Evolutionary conservation across 768 basidiomycete species (phyloP), one percentile per base, ranked within the genome.

Genomic region (Vishniacozyma victoriae): DNA sequence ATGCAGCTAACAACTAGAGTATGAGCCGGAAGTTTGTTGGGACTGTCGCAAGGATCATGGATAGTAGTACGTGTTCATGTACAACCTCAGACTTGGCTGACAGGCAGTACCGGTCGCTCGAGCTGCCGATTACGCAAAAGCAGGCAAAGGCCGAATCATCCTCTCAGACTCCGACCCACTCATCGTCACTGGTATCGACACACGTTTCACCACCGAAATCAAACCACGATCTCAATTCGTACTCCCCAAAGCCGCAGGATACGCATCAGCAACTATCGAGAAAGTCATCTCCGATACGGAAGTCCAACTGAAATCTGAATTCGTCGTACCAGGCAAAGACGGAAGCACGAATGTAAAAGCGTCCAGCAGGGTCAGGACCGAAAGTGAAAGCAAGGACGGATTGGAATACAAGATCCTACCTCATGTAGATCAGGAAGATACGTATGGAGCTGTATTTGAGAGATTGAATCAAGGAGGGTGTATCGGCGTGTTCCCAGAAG

Each of bases 401-500:
- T 54, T 93, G 39, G 76, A 82, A 14, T 96, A 82, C 78, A 90
- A 91, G 73, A 77, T 76, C 31, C 72, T 97, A 48, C 90, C 92
- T 1, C 84, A 84, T 67, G 82, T 99, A 53, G 87, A 99, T 74
- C 95, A 97, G 68, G 81, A 86, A 54, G 82, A 87, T 44, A 96
- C 95, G 84, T 99, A 97, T 72, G 81, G 84, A 15, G 78, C 87
- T 50, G 95, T 97, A 4, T 99, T 95, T 71, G 78, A 88, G 65
- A 80, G 81, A 47, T 75, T 97, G 47, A 86, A 81, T 48, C 80
- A 85, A 48, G 88, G 88, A 7, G 89, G 89, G 13, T 83, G 84
- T 56, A 92, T 99, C 53, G 92, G 95, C 38, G 96, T 99, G 55
- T 97, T 97, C 67, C 95, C 95, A 31, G 95, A 97, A 83, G 93